Conservation (phyloP, 129 eudicot species). For the Tagetes erecta region DNA sequence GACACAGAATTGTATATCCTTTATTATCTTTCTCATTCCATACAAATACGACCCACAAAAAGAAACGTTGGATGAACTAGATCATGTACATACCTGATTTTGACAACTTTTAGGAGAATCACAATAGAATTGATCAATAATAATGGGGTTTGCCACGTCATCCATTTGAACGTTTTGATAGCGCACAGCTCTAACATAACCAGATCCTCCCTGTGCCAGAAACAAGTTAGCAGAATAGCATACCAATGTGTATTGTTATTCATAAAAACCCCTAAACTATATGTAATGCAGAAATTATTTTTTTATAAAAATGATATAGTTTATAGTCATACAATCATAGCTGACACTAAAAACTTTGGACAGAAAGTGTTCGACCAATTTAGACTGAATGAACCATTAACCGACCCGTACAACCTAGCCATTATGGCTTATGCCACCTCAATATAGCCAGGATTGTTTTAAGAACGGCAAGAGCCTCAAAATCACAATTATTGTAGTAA, state of each 20-base stretch:
- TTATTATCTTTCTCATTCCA: not conserved
- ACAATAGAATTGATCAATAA: conserved; percentile 92
- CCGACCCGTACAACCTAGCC: not conserved
- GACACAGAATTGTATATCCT: not conserved
- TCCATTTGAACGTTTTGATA: conserved; percentile 76
- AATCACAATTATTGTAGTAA: not conserved
- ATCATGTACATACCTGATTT: conserved; percentile 58
- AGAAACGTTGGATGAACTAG: not conserved
- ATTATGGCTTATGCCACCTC: conserved; percentile 4
- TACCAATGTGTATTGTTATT: not conserved
- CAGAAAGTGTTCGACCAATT: not conserved
- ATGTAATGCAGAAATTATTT: not conserved
- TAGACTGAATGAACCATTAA: not conserved
- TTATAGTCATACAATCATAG: not conserved
- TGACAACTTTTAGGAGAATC: conserved; percentile 86
- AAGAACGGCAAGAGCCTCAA: conserved; percentile 1
- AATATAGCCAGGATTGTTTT: not conserved
- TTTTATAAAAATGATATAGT: not conserved
- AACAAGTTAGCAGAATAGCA: conserved; percentile 22
- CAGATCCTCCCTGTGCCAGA: conserved; percentile 88
- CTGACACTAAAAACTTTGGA: not conserved
- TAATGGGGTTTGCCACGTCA: conserved; percentile 83
- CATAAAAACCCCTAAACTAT: not conserved
- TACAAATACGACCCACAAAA: conserved; percentile 13
- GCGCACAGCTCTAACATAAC: conserved; percentile 68